A percentile compares a stretch with the other conserved stretches of the same genome.
phyloP scores from a whole-genome alignment of 768 basidiomycete genomes.

The Russula griseocarnosa region DNA sequence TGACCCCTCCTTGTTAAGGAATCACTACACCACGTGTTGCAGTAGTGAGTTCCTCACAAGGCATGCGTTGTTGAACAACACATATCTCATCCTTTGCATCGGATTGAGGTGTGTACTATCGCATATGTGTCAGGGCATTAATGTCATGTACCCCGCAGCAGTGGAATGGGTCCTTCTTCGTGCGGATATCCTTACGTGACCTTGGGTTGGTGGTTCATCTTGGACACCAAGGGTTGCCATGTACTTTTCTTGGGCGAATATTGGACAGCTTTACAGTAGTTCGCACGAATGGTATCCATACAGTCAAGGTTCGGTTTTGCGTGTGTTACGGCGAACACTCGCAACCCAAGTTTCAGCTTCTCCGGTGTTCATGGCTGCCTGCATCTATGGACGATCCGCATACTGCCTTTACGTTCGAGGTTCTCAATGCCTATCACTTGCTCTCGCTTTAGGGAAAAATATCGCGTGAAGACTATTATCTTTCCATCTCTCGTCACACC shows the following conservation, averaged over 20 bases:
- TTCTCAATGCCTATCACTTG: neutral
- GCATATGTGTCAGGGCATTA: neutral
- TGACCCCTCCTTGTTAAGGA: too few species aligned
- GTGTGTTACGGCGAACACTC: neutral
- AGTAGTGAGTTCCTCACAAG: too few species aligned
- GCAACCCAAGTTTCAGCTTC: neutral
- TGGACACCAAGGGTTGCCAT: neutral
- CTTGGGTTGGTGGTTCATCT: neutral
- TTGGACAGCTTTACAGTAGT: neutral
- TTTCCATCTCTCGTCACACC: neutral
- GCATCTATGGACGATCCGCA: neutral
- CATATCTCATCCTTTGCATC: neutral
- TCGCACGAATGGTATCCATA: neutral
- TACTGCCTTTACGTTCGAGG: neutral
- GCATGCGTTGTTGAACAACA: neutral
- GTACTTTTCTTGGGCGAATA: neutral
- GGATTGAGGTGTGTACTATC: neutral
- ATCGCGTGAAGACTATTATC: neutral
- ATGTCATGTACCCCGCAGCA: neutral
- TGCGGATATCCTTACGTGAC: neutral
- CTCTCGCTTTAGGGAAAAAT: neutral
- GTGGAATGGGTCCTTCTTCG: neutral
- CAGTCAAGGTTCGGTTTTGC: neutral
- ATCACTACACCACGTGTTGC: too few species aligned
- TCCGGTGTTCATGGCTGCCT: constrained; percentile 2